A percentile compares a stretch with the other conserved stretches of the same genome.
Conservation (phyloP, 345 rosid species). For the Lagerstroemia speciosa region DNA sequence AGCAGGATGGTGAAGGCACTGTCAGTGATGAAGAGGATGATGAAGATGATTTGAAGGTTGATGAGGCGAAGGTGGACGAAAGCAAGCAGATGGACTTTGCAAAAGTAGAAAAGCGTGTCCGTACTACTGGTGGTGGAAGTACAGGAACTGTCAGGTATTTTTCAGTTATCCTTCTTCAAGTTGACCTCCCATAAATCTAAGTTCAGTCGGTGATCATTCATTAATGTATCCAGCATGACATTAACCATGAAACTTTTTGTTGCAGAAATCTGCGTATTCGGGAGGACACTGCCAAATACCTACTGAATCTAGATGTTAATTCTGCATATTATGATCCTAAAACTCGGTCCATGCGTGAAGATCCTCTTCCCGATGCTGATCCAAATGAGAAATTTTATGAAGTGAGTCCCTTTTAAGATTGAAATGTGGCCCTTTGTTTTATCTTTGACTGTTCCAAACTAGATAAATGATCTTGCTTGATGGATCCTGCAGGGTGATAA, state of each 20-base stretch:
- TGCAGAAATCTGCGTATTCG: conserved; percentile 44
- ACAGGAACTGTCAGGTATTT: conserved; percentile 91
- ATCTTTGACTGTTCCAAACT: not conserved
- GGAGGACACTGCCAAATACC: conserved; percentile 57
- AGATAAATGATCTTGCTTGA: not conserved
- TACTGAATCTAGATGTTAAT: conserved; percentile 56
- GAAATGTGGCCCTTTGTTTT: not conserved
- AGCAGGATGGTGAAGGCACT: conserved; percentile 29
- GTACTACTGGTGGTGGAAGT: conserved; percentile 95
- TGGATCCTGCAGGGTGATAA: conserved; percentile 46
- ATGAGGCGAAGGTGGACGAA: conserved; percentile 90
- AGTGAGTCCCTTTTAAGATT: conserved; percentile 21
- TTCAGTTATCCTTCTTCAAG: not conserved
- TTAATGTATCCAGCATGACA: not conserved
- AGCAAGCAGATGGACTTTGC: conserved; percentile 97
- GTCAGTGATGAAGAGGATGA: conserved; percentile 44
- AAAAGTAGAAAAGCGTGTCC: conserved; percentile 94
- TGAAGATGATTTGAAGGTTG: conserved; percentile 64
- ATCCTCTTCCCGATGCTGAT: conserved; percentile 80
- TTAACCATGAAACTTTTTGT: not conserved
- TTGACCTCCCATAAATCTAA: not conserved
- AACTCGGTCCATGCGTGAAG: conserved; percentile 74
- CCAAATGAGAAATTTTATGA: conserved; percentile 67
- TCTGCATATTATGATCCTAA: conserved; percentile 66
- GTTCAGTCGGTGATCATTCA: not conserved